Evolutionary conservation across 345 rosid species (phyloP), one percentile per base, ranked within the genome.

Genomic region (Eucalyptus marginata): DNA sequence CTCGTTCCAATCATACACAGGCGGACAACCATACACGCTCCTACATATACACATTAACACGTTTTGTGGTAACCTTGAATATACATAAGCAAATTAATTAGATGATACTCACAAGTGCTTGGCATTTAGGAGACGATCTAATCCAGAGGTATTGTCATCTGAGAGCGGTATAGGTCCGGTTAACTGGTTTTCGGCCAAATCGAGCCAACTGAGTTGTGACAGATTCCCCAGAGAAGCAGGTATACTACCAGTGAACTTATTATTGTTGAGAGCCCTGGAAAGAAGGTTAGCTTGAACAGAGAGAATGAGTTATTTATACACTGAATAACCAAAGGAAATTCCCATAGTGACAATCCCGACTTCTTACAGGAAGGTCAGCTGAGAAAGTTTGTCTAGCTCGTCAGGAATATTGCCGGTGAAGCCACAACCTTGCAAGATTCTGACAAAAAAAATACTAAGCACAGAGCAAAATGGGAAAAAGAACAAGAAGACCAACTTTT

Each of bases 221-320:
- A 98, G 97, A 83, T 93, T 95, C 66, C 99, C 98, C 90, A 98
- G 80, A 40, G 99, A 93, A 44, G 97, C 90, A 20, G 99, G 99
- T 85, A 98, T 96, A 86, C 54, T 90, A 51, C 98, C 99, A 1
- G 95, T 95, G 88, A 98, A 95, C 89, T 98, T 96, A 92, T 97
- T 98, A n/a, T 97, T 94, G 92, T 98, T 97, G 92, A 98, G 93
- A 86, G 99, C 99, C 96, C 99, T 98, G 93, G 84, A 49, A 89
- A 89, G 66, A 87, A 88, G 84, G 17, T 86, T 88, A 49, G 64
- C 43, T 87, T 33, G 36, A 51, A 51, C 66, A 33, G 56, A 86
- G 49, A 24, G 25, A 43, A 44, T 20, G 33, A 66, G 56, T 7
- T 51, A 87, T 25, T 49, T 50, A 49, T 33, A 5, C 43, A 66